These are phyloP conservation scores for Chlamydomonas eustigma DNA, from an alignment of 139 green algal species.

Conservation along the genomic window DNA sequence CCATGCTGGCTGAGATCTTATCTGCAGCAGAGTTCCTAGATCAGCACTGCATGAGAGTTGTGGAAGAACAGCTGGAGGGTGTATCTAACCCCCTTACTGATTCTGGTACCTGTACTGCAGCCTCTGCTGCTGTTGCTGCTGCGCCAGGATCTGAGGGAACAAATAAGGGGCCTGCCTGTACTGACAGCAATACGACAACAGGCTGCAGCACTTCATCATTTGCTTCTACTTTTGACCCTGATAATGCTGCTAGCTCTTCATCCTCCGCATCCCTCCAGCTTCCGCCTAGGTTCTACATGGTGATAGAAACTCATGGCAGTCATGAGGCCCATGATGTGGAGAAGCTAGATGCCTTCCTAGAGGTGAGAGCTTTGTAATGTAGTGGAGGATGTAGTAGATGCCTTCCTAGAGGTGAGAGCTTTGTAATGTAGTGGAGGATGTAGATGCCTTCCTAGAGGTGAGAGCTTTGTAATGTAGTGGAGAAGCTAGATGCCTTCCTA, in stretches of 20 bases:
- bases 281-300: conserved; percentile 93
- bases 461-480: conserved; percentile 9
- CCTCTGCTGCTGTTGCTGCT: too few species aligned
- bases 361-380: conserved; percentile 41
- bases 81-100: not conserved
- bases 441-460: conserved; percentile 70
- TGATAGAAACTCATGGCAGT: conserved; percentile 89
- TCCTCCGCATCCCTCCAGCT: not conserved
- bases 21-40: conserved; percentile 95
- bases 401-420: conserved; percentile 65
- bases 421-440: not conserved
- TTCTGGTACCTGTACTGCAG: not conserved
- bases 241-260: not conserved
- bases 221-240: too few species aligned
- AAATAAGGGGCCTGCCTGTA: too few species aligned
- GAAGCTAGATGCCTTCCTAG: conserved; percentile 78
- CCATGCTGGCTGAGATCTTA: conserved; percentile 40
- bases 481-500: conserved; percentile 78
- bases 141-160: too few species aligned
- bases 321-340: conserved; percentile 62
- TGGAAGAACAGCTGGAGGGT: conserved; percentile 4
- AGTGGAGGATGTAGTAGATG: conserved; percentile 41
- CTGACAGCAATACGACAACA: too few species aligned
- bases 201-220: too few species aligned
- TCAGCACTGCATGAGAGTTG: conserved; percentile 41